Percentiles rank a stretch among this genome's conserved stretches.
Conservation (phyloP, 768 basidiomycete genomes). For the Glaciozyma antarctica region DNA sequence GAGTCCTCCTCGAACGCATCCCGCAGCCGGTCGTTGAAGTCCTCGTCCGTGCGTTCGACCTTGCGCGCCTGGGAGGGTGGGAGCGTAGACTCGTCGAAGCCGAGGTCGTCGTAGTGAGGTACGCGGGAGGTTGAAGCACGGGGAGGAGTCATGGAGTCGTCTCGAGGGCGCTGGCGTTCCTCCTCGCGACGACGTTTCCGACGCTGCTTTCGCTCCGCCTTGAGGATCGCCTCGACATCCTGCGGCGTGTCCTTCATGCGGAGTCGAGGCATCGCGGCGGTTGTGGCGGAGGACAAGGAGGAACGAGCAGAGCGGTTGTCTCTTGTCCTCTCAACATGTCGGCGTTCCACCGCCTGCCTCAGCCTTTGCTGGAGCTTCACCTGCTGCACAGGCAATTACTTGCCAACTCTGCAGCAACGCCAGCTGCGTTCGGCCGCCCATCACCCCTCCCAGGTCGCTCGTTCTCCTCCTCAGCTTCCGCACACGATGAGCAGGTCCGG, state of each 20-base stretch:
- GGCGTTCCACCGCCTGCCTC: not conserved
- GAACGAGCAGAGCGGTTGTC: not conserved
- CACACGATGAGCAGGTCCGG: slow-evolving; percentile 37
- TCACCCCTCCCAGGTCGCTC: not conserved
- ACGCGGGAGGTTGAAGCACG: not conserved
- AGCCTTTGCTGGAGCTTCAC: not conserved
- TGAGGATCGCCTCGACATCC: slow-evolving; percentile 15
- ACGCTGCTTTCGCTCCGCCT: slow-evolving; percentile 5
- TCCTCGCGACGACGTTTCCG: slow-evolving; percentile 2
- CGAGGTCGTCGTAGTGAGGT: slow-evolving; percentile 6
- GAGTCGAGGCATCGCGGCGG: slow-evolving; percentile 11
- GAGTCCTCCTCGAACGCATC: slow-evolving; percentile 18
- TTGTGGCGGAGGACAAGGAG: not conserved
- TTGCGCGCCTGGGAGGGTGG: slow-evolving; percentile 18
- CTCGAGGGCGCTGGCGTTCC: not conserved
- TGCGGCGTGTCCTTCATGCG: slow-evolving; percentile 21
- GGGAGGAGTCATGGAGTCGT: slow-evolving; percentile 19
- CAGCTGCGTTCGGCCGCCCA: not conserved
- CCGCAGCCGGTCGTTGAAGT: slow-evolving; percentile 17
- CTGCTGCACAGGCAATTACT: not conserved
- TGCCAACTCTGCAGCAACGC: not conserved
- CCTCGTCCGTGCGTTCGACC: slow-evolving; percentile 8
- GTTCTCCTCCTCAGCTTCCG: not conserved
- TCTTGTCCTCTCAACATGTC: not conserved
- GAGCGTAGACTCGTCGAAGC: slow-evolving; percentile 11